These are phyloP conservation scores for Botryotinia convoluta DNA, from an alignment of 2,329 filamentous ascomycete genomes.

Conservation along the genomic window DNA sequence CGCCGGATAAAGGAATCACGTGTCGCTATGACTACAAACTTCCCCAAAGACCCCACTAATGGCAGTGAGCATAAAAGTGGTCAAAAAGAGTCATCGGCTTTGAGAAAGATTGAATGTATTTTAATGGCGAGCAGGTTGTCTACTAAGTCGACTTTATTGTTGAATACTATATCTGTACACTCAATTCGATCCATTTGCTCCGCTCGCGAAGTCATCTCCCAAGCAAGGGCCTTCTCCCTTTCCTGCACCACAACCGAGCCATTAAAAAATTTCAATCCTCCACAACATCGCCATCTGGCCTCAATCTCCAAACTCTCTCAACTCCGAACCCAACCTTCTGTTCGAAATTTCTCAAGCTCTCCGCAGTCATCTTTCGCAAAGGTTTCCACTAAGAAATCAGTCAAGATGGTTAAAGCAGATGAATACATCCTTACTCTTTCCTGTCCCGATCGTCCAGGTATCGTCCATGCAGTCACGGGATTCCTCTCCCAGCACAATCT, in stretches of 20 bases:
- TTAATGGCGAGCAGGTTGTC: constrained; percentile 15
- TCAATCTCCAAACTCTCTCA: not conserved
- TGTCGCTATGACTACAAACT: not conserved
- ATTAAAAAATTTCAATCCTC: not conserved
- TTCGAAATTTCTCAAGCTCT: not conserved
- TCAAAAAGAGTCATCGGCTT: constrained; percentile 3
- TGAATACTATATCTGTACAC: not conserved
- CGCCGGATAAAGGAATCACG: constrained; percentile 4
- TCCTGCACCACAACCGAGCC: constrained; percentile 7
- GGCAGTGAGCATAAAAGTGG: not conserved
- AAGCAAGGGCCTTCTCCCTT: constrained; percentile 15
- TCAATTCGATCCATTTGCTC: not conserved
- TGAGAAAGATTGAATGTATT: not conserved
- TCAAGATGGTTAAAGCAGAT: constrained; percentile 47
- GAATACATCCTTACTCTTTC: constrained; percentile 69
- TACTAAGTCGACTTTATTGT: not conserved
- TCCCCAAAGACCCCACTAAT: constrained; percentile 7
- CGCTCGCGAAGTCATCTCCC: not conserved
- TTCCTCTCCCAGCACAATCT: constrained; percentile 70
- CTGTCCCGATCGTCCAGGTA: constrained; percentile 80
- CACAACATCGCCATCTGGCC: not conserved
- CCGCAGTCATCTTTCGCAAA: not conserved
- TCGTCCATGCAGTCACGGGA: constrained; percentile 80
- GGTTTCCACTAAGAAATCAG: not conserved
- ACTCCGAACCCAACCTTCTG: not conserved